Evolutionary conservation across 208 protist species (phyloP), one percentile per base, ranked within the genome.

Genomic region (Crithidia fasciculata): DNA sequence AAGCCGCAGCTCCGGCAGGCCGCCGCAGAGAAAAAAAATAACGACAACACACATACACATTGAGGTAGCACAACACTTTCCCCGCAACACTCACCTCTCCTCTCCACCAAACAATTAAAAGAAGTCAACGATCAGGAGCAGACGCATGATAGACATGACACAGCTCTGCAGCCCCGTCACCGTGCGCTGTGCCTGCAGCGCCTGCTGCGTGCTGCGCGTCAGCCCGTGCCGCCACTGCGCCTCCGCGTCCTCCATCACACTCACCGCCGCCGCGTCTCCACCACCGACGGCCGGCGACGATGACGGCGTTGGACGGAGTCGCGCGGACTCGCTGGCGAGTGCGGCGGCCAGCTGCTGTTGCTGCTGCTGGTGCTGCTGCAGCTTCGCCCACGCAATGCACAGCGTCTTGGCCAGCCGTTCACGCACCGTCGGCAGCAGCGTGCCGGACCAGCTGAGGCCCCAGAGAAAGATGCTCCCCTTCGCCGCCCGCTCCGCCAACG

Each of bases 381-480:
- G 78, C 49, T 74, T 72, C 52, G 66, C 59, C 45, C 80, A 77
- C 12, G 82, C 74, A 44, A 84, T 54, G 18, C 58, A 74, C 4
- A 94, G 81, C 59, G 85, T 60, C 67, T 86, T 86, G 15, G 82
- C 83, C 16, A 92, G 59, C 18, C 85, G 81, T 67, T 85, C 63
- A 44, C 89, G 80, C 53, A 88, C 76, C 13, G 69, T 55, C 6
- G 85, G 83, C 36, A 91, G 69, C 47, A 93, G 59, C 18, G 78
- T 79, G 40, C 56, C 66, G 41, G 18, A 52, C 50, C 79, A 81
- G 67, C 74, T 76, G 62, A 71, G 68, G 68, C 75, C 73, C 88
- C 91, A 96, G 6, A 96, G 63, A 68, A 89, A 96, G 40, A 90
- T 74, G 58, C 76, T 82, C 6, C 78, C 73, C 73, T 90, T 90